These are phyloP conservation scores for Aspergillus pseudotamarii DNA, from an alignment of 2,329 filamentous ascomycete genomes.

Conservation along the genomic window DNA sequence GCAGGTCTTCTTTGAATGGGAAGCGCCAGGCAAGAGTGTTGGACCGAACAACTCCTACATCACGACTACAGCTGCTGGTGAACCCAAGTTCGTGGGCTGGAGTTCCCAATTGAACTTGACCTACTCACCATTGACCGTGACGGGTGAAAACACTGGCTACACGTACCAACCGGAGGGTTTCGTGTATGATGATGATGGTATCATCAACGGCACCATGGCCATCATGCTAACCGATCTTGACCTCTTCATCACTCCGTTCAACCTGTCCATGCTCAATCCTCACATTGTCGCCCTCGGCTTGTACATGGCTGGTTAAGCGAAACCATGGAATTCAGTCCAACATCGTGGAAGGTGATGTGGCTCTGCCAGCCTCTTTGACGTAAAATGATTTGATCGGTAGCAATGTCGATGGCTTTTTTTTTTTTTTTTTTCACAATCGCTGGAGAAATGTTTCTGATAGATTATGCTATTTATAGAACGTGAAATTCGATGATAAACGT, in stretches of 20 bases:
- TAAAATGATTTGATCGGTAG: background rate
- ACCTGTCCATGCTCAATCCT: conserved; percentile 4
- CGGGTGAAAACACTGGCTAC: conserved; percentile 8
- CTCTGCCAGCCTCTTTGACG: background rate
- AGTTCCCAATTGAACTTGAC: conserved; percentile 15
- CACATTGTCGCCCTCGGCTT: conserved; percentile 7
- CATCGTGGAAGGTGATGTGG: background rate
- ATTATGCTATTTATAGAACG: background rate
- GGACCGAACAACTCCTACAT: conserved; percentile 16
- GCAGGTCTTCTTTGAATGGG: conserved; percentile 10
- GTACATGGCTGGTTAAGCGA: conserved; percentile 2
- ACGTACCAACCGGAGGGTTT: conserved; percentile 8
- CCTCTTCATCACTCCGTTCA: conserved; percentile 7
- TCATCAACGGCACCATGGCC: conserved; percentile 1
- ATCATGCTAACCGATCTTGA: conserved; percentile 1
- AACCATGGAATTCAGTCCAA: background rate
- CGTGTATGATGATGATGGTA: background rate
- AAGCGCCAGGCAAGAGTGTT: conserved; percentile 2
- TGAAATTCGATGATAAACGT: background rate
- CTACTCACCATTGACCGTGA: conserved; percentile 13
- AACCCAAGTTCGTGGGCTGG: conserved; percentile 13
- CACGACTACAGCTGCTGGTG: conserved; percentile 11
- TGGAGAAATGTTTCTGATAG: background rate
- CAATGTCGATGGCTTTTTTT: background rate
- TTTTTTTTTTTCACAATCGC: background rate